phyloP scores from a whole-genome alignment of 345 rosid species.

The Pugionium cornutum region DNA sequence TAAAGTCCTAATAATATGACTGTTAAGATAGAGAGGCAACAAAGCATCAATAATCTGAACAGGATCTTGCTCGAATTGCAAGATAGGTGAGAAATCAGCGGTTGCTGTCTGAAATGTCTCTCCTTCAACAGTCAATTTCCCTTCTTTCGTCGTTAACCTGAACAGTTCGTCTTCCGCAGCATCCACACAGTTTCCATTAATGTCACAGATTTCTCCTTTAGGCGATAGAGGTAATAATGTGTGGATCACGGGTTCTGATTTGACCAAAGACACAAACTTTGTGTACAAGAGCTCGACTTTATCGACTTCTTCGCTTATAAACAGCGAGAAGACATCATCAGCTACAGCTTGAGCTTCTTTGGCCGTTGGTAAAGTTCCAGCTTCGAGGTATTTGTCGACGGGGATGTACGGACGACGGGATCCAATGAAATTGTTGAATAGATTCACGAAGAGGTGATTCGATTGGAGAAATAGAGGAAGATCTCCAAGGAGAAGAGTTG shows the following conservation, averaged over 20 bases:
- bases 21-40: neutral
- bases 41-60: neutral
- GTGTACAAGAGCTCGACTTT: conserved; percentile 63
- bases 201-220: conserved; percentile 54
- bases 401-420: conserved; percentile 79
- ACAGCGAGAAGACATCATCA: conserved; percentile 70
- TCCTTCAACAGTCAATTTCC: conserved; percentile 68
- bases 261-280: conserved; percentile 64
- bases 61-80: neutral
- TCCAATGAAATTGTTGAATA: no score
- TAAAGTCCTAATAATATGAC: conserved; percentile 69
- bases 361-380: conserved; percentile 55
- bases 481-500: conserved; percentile 47
- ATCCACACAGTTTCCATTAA: conserved; percentile 62
- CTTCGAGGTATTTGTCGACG: conserved; percentile 58
- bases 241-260: conserved; percentile 65
- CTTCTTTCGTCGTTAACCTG: conserved; percentile 69
- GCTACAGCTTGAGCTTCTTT: conserved; percentile 78
- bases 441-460: conserved; percentile 41
- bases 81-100: neutral
- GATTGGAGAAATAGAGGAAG: conserved; percentile 54
- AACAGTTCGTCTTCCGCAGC: conserved; percentile 79
- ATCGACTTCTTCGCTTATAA: conserved; percentile 69
- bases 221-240: conserved; percentile 68
- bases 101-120: conserved; percentile 52